A percentile compares a stretch with the other conserved stretches of the same genome.
phyloP scores from a whole-genome alignment of 2,329 filamentous ascomycete species.

The Elsinoe necatrix region DNA sequence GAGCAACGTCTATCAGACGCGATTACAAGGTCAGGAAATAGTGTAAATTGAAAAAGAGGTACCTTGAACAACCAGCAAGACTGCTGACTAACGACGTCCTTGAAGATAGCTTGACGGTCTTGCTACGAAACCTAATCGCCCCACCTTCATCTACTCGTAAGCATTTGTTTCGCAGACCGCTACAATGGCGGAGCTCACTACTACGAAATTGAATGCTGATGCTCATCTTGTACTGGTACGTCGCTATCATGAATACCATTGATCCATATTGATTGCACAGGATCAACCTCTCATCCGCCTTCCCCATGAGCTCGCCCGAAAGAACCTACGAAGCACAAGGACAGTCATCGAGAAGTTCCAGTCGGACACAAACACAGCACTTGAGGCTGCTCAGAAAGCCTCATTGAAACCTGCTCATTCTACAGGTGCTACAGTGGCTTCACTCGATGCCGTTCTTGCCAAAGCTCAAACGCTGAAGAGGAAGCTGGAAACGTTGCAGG shows the following conservation, averaged over 20 bases:
- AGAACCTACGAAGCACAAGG: slow-evolving; percentile 85
- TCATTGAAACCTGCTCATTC: slow-evolving; percentile 1
- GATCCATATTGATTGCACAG: slow-evolving; percentile 36
- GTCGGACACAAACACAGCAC: slow-evolving; percentile 52
- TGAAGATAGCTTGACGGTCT: no score
- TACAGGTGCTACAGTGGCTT: slow-evolving; percentile 61
- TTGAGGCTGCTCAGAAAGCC: slow-evolving; percentile 41
- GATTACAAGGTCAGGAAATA: no score
- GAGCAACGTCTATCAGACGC: no score
- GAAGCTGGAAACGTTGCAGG: slow-evolving; percentile 68
- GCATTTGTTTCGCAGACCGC: not conserved
- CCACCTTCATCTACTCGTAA: not conserved
- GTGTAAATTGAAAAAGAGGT: no score
- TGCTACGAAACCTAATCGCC: not conserved
- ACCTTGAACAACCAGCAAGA: no score
- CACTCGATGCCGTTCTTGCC: slow-evolving; percentile 74
- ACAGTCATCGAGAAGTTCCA: slow-evolving; percentile 53
- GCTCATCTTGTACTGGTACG: slow-evolving; percentile 66
- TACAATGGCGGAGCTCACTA: slow-evolving; percentile 38
- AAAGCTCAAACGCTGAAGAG: slow-evolving; percentile 81
- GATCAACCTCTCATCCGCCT: slow-evolving; percentile 92
- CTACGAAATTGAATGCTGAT: slow-evolving; percentile 63
- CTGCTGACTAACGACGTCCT: no score
- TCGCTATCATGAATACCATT: slow-evolving; percentile 11
- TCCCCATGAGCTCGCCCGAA: slow-evolving; percentile 83